Percentiles rank a stretch among this genome's conserved stretches.
These are phyloP conservation scores for Aegilops bicornis DNA, from an alignment of 176 grass and related monocot species.

Conservation along the genomic window DNA sequence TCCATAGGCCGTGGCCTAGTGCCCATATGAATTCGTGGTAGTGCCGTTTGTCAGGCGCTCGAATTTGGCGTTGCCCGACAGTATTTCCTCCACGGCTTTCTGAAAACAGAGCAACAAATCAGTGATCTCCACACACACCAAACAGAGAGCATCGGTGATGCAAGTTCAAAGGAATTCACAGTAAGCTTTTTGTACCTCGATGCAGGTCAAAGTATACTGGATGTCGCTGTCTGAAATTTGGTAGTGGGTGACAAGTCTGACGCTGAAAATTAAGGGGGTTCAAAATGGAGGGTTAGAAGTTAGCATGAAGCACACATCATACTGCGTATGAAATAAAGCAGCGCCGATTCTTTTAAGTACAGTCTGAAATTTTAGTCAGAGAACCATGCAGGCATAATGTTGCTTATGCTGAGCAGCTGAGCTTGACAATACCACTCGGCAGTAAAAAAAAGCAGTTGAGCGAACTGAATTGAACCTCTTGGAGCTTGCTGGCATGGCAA, in stretches of 20 bases:
- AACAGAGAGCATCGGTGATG: no score
- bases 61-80: slow-evolving; percentile 30
- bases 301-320: background rate
- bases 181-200: slow-evolving; percentile 52
- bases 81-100: slow-evolving; percentile 70
- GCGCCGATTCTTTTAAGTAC: background rate
- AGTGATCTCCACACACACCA: background rate
- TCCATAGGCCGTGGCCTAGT: slow-evolving; percentile 25
- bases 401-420: background rate
- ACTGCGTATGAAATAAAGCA: background rate
- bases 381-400: background rate
- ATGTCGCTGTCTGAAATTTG: slow-evolving; percentile 91
- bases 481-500: slow-evolving; percentile 77
- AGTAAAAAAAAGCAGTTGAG: background rate
- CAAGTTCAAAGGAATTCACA: background rate
- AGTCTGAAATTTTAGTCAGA: background rate
- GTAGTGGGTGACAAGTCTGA: slow-evolving; percentile 85
- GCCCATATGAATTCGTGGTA: slow-evolving; percentile 35
- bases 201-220: slow-evolving; percentile 64
- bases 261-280: slow-evolving; percentile 40
- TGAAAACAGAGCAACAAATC: slow-evolving; percentile 30
- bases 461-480: slow-evolving; percentile 43
- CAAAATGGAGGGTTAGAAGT: background rate
- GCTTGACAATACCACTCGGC: background rate
- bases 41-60: slow-evolving; percentile 40